phyloP scores from a whole-genome alignment of 805 yeast genomes.

The Candida endomychidarum region DNA sequence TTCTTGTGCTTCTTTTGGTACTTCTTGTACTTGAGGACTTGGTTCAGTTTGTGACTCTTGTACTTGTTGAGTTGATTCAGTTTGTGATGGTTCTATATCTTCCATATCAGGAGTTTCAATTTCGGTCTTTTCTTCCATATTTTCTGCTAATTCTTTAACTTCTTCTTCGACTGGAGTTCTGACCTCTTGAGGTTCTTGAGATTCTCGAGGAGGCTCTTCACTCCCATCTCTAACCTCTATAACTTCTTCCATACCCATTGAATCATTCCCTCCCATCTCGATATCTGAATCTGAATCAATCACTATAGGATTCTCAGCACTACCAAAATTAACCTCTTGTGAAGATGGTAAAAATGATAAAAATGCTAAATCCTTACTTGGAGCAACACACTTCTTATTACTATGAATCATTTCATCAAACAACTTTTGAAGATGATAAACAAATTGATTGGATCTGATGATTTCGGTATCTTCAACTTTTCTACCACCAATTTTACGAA shows the following conservation, averaged over 20 bases:
- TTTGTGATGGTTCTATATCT: background rate
- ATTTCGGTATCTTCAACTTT: slow-evolving; percentile 76
- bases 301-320: slow-evolving; percentile 10
- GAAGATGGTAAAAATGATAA: slow-evolving; percentile 78
- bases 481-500: slow-evolving; percentile 79
- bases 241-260: background rate
- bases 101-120: background rate
- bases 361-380: slow-evolving; percentile 81
- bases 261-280: slow-evolving; percentile 4
- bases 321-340: slow-evolving; percentile 52
- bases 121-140: background rate
- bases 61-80: background rate
- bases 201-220: too few species aligned
- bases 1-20: background rate
- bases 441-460: slow-evolving; percentile 77
- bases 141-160: background rate
- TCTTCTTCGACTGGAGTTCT: background rate
- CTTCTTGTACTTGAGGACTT: background rate
- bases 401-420: slow-evolving; percentile 71
- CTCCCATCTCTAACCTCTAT: background rate
- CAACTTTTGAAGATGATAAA: slow-evolving; percentile 66
- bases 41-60: slow-evolving; percentile 1
- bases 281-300: slow-evolving; percentile 5
- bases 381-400: slow-evolving; percentile 64
- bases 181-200: background rate